phyloP scores from a whole-genome alignment of 2,329 filamentous ascomycete species.

The Thermothelomyces thermophilus region DNA sequence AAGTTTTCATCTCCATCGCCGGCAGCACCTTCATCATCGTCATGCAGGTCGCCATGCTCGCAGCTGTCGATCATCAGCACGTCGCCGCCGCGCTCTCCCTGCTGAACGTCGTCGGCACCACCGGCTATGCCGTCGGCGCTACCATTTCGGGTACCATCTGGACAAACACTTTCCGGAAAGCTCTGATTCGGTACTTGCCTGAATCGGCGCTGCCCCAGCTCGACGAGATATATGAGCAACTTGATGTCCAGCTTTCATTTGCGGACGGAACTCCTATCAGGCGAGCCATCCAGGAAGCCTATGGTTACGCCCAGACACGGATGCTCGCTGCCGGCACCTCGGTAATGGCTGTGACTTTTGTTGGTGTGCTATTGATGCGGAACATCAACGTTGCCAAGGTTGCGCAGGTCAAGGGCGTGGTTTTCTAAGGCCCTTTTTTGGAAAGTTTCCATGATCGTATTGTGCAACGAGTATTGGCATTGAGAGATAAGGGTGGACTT shows the following conservation, averaged over 20 bases:
- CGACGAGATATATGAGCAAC: slow-evolving; percentile 45
- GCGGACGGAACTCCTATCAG: slow-evolving; percentile 38
- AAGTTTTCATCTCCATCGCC: slow-evolving; percentile 43
- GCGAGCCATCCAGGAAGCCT: slow-evolving; percentile 51
- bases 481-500: no score
- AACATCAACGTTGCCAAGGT: slow-evolving; percentile 45
- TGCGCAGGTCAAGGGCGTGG: slow-evolving; percentile 44
- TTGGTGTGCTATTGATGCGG: slow-evolving; percentile 40
- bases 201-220: slow-evolving; percentile 30
- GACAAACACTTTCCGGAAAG: slow-evolving; percentile 38
- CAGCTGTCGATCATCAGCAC: slow-evolving; percentile 47
- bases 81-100: slow-evolving; percentile 44
- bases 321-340: slow-evolving; percentile 38
- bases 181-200: slow-evolving; percentile 47
- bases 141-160: slow-evolving; percentile 38
- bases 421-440: slow-evolving; percentile 34
- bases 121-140: slow-evolving; percentile 41
- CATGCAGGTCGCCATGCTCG: slow-evolving; percentile 53
- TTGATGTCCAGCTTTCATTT: slow-evolving; percentile 47
- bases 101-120: slow-evolving; percentile 38
- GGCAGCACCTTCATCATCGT: slow-evolving; percentile 48
- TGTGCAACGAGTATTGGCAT: background rate
- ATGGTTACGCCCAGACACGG: slow-evolving; percentile 45
- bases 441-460: background rate
- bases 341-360: slow-evolving; percentile 29